Base-by-base conservation (phyloP, 2,329 filamentous ascomycete genomes). In the Penicillium sp. region DNA sequence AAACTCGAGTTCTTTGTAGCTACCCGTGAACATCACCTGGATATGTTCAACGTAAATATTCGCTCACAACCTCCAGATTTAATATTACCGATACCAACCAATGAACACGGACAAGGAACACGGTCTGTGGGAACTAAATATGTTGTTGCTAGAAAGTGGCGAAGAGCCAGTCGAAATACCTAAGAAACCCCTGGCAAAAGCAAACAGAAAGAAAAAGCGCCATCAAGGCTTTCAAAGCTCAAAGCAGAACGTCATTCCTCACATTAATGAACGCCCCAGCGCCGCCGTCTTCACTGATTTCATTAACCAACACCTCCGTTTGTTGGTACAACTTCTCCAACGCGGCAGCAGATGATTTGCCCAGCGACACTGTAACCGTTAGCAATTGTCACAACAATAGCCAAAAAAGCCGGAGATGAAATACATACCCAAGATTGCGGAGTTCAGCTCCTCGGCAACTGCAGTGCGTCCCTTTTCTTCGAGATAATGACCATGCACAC, bases 391-490 rank as follows among this genome's bases (percentile, higher is more conserved):
- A 43, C 43, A 34, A 21, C 16, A 24, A 54, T 14, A 36, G n/a
- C n/a, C 3, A 47, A 31, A 21, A 22, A 55, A 42, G 49, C 45
- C 2, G 47, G 24, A 55, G 36, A 47, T 27, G 34, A 16, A 21
- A 39, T 54, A 55, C 86, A 77, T 78, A 96, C 92, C 86, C 56
- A 99, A 74, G 65, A 99, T 96, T 44, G 91, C 92, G 57, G 91
- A 90, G 73, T 97, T 97, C 53, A 99, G 79, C 72, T 96, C 92
- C 76, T 99, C 94, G 8, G 92, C 92, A 39, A 97, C 91, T 16
- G 85, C 81, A 16, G 87, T 84, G 42, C 94, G 81, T 1, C 90
- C 91, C 49, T 83, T 84, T 38, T 83, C 81, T 65, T 96, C 90
- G 54, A 99, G 78, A 56, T 97, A 77, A 67, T 91, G 88, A 14